Evolutionary conservation across 257 asterid species (phyloP).

Genomic region (Euphrasia confusa): DNA sequence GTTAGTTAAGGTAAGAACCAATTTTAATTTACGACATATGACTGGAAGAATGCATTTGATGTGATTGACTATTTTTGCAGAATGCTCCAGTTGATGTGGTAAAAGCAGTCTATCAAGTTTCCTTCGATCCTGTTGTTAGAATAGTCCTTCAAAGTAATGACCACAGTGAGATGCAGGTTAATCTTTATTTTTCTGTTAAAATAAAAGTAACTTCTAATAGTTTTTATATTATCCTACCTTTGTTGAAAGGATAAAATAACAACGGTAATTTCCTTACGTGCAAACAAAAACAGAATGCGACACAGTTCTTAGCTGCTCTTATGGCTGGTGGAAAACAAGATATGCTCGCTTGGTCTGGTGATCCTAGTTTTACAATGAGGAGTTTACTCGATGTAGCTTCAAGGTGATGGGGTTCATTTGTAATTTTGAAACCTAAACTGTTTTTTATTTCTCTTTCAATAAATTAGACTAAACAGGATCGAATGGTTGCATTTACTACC

Average conservation of each 20-base stretch:
- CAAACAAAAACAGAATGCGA: constrained; percentile 88
- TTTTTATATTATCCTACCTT: constrained; percentile 16
- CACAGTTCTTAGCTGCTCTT: constrained; percentile 86
- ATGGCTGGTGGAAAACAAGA: constrained; percentile 89
- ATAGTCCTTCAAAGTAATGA: constrained; percentile 81
- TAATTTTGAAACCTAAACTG: neutral
- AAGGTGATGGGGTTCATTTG: constrained; percentile 41
- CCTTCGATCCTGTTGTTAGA: constrained; percentile 66
- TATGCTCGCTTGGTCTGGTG: constrained; percentile 75
- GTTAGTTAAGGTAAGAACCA: constrained; percentile 63
- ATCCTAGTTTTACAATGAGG: constrained; percentile 82
- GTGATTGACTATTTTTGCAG: constrained; percentile 38
- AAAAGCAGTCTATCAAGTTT: constrained; percentile 65
- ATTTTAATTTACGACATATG: constrained; percentile 15
- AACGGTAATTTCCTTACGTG: constrained; percentile 21
- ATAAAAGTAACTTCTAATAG: constrained; percentile 13
- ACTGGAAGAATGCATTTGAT: constrained; percentile 21
- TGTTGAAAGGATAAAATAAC: constrained; percentile 18
- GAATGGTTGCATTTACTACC: neutral
- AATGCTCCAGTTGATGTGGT: constrained; percentile 77
- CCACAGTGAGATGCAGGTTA: constrained; percentile 93
- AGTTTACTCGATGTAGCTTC: constrained; percentile 95
- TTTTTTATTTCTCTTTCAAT: neutral
- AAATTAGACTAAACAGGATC: neutral
- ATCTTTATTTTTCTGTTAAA: constrained; percentile 16